Percentiles rank a stretch among this genome's conserved stretches.
Conservation (phyloP, 139 green algal genomes). For the Mesostigma viride region DNA sequence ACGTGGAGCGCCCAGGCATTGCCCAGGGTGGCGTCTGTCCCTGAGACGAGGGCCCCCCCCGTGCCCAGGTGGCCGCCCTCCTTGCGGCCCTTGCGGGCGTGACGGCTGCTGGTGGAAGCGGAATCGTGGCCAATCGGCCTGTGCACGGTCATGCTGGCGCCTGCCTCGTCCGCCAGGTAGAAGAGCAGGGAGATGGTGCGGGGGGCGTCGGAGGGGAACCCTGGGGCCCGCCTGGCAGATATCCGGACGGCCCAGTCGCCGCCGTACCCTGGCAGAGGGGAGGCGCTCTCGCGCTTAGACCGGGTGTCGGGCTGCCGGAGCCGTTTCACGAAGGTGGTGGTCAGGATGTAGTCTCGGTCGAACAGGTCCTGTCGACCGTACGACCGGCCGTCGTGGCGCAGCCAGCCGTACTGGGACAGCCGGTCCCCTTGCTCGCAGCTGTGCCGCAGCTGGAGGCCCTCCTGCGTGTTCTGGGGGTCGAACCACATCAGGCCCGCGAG, state of each 20-base stretch:
- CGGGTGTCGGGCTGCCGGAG: not conserved
- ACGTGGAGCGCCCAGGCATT: too few relatives aligned
- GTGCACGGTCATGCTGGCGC: not conserved
- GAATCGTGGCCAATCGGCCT: not conserved
- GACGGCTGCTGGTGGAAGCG: too few relatives aligned
- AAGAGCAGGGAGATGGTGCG: conserved; percentile 16
- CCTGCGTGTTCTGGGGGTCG: conserved; percentile 30
- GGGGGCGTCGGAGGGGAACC: too few relatives aligned
- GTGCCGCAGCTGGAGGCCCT: conserved; percentile 43
- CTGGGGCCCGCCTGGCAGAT: too few relatives aligned
- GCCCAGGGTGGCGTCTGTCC: too few relatives aligned
- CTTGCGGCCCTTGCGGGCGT: too few relatives aligned
- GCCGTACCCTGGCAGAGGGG: conserved; percentile 31
- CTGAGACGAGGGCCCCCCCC: too few relatives aligned
- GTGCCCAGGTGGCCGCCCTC: too few relatives aligned
- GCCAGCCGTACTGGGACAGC: conserved; percentile 27
- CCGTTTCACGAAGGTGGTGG: conserved; percentile 13
- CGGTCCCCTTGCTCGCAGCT: conserved; percentile 43
- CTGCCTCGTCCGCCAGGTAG: conserved; percentile 27
- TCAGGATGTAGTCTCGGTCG: conserved; percentile 6
- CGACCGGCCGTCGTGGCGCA: conserved; percentile 60
- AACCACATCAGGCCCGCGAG: conserved; percentile 77
- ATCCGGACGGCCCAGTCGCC: conserved; percentile 47
- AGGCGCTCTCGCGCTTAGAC: too few relatives aligned
- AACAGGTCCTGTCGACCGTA: conserved; percentile 50